phyloP scores from a whole-genome alignment of 495 filamentous ascomycete genomes.

The Tricharina praecox region DNA sequence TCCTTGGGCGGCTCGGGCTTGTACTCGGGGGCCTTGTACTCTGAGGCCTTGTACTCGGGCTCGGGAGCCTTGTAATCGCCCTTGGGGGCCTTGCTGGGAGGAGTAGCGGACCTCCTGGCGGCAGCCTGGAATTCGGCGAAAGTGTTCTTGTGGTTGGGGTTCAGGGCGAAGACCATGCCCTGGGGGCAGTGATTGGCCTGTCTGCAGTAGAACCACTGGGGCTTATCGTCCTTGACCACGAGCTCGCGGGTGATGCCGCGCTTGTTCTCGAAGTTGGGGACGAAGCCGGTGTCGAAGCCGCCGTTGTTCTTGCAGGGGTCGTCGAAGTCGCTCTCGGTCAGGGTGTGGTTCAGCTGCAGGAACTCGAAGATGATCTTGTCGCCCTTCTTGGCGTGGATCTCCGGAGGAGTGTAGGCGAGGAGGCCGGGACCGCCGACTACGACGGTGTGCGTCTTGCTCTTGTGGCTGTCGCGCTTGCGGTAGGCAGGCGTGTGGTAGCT shows the following conservation, averaged over 20 bases:
- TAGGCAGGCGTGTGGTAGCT: neutral
- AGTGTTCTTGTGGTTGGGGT: conserved; percentile 11
- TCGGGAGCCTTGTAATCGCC: too few species aligned
- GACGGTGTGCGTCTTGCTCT: conserved; percentile 19
- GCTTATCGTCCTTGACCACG: conserved; percentile 11
- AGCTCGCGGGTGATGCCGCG: conserved; percentile 20
- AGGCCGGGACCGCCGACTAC: conserved; percentile 19
- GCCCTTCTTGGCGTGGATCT: conserved; percentile 20
- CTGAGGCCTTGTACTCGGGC: too few species aligned
- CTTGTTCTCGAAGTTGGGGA: conserved; percentile 47
- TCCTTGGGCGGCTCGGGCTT: too few species aligned
- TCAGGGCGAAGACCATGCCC: conserved; percentile 40
- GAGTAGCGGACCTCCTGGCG: too few species aligned
- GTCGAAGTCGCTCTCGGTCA: conserved; percentile 26
- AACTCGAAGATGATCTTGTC: conserved; percentile 28
- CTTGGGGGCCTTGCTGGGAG: too few species aligned
- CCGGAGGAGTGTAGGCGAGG: conserved; percentile 21
- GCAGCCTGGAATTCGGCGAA: conserved; percentile 6
- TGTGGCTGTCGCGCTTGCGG: too few species aligned
- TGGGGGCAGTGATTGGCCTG: conserved; percentile 36
- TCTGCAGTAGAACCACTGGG: conserved; percentile 46
- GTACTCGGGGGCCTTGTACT: too few species aligned
- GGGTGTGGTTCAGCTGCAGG: conserved; percentile 25
- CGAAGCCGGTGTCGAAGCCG: conserved; percentile 36
- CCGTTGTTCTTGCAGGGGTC: conserved; percentile 18